These are phyloP conservation scores for Ganoderma resinaceum DNA, from an alignment of 1,284 basidiomycete species.

Conservation along the genomic window DNA sequence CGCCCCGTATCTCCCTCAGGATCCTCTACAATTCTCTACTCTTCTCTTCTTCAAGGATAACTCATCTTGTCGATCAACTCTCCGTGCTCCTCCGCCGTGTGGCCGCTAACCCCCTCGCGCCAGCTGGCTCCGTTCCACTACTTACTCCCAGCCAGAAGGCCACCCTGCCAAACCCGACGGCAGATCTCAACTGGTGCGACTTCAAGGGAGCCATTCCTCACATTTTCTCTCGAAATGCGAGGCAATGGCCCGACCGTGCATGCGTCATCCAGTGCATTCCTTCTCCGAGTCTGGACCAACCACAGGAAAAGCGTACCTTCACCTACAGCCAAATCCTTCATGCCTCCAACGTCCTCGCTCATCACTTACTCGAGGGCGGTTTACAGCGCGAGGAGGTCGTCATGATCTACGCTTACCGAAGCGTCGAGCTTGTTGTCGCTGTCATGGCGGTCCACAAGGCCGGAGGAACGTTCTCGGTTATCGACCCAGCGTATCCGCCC, in stretches of 20 bases:
- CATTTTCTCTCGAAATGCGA: constrained; percentile 88
- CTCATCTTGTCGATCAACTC: constrained; percentile 87
- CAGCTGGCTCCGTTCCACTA: constrained; percentile 82
- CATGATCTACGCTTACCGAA: constrained; percentile 98
- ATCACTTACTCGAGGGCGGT: constrained; percentile 88
- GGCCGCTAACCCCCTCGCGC: constrained; percentile 63
- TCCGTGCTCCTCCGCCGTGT: constrained; percentile 83
- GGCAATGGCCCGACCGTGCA: constrained; percentile 75
- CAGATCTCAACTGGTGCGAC: constrained; percentile 95
- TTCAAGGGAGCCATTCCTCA: constrained; percentile 97
- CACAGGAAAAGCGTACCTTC: constrained; percentile 68
- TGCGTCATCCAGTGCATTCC: constrained; percentile 86
- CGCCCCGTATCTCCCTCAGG: constrained; percentile 83
- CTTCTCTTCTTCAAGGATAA: constrained; percentile 85
- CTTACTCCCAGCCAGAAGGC: constrained; percentile 77
- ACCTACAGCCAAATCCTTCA: constrained; percentile 86
- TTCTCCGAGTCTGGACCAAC: constrained; percentile 46
- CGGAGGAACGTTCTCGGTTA: constrained; percentile 97
- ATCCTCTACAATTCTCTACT: constrained; percentile 96
- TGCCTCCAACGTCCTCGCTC: constrained; percentile 91
- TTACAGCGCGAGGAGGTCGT: constrained; percentile 96
- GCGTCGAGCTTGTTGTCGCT: constrained; percentile 96
- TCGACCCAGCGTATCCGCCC: constrained; percentile 97
- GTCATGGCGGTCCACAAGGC: constrained; percentile 98
- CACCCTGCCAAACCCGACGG: constrained; percentile 85